Evolutionary conservation across 2,329 filamentous ascomycete genomes (phyloP).

Genomic region (Ceratocystiopsis minuta): DNA sequence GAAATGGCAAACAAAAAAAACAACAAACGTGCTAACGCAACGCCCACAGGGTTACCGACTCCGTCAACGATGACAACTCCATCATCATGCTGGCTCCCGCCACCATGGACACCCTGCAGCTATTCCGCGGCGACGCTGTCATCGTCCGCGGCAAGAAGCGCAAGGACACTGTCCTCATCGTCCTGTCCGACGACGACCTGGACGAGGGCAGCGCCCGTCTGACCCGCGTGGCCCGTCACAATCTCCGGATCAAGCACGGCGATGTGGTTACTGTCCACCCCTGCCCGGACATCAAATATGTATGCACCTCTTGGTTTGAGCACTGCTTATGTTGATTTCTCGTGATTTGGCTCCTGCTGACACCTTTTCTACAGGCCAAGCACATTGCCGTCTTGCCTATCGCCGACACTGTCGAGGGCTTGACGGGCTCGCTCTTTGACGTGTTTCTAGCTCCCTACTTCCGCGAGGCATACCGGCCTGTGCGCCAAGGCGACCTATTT

Average conservation of each 20-base stretch:
- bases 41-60: slow-evolving; percentile 70
- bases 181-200: slow-evolving; percentile 90
- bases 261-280: slow-evolving; percentile 95
- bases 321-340: not conserved
- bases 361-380: slow-evolving; percentile 52
- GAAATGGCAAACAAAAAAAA: not conserved
- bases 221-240: slow-evolving; percentile 97
- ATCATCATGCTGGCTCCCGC: slow-evolving; percentile 96
- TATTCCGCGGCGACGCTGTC: slow-evolving; percentile 97
- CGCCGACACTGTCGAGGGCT: slow-evolving; percentile 91
- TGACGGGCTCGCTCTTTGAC: slow-evolving; percentile 95
- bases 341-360: not conserved
- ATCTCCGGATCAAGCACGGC: slow-evolving; percentile 94
- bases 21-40: not conserved
- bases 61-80: slow-evolving; percentile 98
- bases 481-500: slow-evolving; percentile 94
- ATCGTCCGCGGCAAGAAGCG: slow-evolving; percentile 98
- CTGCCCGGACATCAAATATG: slow-evolving; percentile 99
- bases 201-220: slow-evolving; percentile 94
- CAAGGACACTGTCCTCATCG: slow-evolving; percentile 96
- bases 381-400: slow-evolving; percentile 96
- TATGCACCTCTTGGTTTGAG: slow-evolving; percentile 43
- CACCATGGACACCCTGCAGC: slow-evolving; percentile 94
- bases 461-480: slow-evolving; percentile 93
- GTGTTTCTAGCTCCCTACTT: slow-evolving; percentile 99